Evolutionary conservation across 768 basidiomycete species (phyloP).

Genomic region (Collybia mongolica): DNA sequence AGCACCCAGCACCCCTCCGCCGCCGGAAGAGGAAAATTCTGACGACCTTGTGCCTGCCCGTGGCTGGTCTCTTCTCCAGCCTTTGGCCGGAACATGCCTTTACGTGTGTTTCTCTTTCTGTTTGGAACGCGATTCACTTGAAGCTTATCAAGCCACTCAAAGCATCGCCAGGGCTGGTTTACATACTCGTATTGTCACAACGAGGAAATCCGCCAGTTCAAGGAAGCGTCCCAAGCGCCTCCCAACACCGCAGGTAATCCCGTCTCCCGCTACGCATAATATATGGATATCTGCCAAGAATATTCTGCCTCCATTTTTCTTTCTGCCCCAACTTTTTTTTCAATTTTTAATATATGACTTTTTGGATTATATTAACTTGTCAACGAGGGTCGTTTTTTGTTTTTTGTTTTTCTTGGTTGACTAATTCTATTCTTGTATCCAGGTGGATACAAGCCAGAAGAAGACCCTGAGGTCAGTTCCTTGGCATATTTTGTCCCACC

Average conservation of each 20-base stretch:
- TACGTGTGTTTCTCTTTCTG: slow-evolving; percentile 59
- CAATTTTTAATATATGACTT: too few relatives aligned
- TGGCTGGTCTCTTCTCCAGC: slow-evolving; percentile 81
- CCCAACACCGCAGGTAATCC: slow-evolving; percentile 62
- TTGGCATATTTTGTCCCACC: slow-evolving; percentile 11
- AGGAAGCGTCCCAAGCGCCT: slow-evolving; percentile 69
- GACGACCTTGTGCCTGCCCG: slow-evolving; percentile 67
- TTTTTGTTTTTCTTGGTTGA: slow-evolving; percentile 12
- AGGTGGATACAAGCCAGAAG: slow-evolving; percentile 78
- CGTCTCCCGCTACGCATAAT: slow-evolving; percentile 16
- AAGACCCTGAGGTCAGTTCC: slow-evolving; percentile 75
- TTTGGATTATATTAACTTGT: slow-evolving; percentile 5
- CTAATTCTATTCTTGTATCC: slow-evolving; percentile 13
- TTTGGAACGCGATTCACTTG: slow-evolving; percentile 25
- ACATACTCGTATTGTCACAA: slow-evolving; percentile 98
- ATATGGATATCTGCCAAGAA: background rate
- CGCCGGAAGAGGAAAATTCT: slow-evolving; percentile 45
- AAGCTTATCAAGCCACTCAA: slow-evolving; percentile 28
- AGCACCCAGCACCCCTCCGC: slow-evolving; percentile 40
- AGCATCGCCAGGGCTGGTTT: slow-evolving; percentile 93
- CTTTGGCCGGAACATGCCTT: slow-evolving; percentile 77
- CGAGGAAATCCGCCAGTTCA: slow-evolving; percentile 93
- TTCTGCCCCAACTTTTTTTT: too few relatives aligned
- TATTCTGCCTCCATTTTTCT: too few relatives aligned
- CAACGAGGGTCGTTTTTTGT: slow-evolving; percentile 7